Evolutionary conservation across 2,329 filamentous ascomycete species (phyloP).

Genomic region (Aspergillus fischeri): DNA sequence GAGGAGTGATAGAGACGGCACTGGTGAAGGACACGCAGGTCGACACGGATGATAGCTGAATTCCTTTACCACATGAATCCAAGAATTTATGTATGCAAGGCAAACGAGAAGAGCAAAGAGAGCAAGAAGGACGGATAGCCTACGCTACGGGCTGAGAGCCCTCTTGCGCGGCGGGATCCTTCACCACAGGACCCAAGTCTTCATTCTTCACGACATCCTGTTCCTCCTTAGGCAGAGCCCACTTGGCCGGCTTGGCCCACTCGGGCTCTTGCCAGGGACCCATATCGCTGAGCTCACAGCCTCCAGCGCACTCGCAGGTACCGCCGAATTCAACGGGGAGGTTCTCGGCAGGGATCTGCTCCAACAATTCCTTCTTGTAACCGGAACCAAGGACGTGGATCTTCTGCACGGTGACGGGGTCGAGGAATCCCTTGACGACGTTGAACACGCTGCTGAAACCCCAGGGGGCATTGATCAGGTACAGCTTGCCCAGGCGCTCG

Average conservation of each 20-base stretch:
- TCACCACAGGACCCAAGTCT: constrained; percentile 24
- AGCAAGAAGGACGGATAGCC: constrained; percentile 3
- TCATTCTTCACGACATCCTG: constrained; percentile 21
- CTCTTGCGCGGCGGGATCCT: constrained; percentile 24
- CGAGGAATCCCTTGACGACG: constrained; percentile 88
- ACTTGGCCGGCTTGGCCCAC: constrained; percentile 43
- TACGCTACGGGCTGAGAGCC: constrained; percentile 28
- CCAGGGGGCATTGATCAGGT: constrained; percentile 97
- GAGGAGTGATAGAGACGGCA: neutral
- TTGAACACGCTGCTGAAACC: constrained; percentile 83
- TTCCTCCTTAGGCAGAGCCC: constrained; percentile 33
- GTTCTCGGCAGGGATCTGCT: constrained; percentile 84
- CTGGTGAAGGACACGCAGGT: neutral
- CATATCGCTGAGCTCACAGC: constrained; percentile 80
- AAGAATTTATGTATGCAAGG: neutral
- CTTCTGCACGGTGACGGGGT: constrained; percentile 94
- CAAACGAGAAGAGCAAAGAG: constrained; percentile 1
- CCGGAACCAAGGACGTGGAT: constrained; percentile 80
- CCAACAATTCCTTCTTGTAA: constrained; percentile 80
- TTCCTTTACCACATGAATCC: neutral
- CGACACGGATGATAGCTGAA: neutral
- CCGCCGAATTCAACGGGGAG: constrained; percentile 84
- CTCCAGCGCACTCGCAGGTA: constrained; percentile 72
- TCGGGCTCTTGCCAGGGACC: constrained; percentile 70
- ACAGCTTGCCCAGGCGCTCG: constrained; percentile 90